phyloP scores from a whole-genome alignment of 2,329 filamentous ascomycete genomes.

The Trichoderma oligosporum region DNA sequence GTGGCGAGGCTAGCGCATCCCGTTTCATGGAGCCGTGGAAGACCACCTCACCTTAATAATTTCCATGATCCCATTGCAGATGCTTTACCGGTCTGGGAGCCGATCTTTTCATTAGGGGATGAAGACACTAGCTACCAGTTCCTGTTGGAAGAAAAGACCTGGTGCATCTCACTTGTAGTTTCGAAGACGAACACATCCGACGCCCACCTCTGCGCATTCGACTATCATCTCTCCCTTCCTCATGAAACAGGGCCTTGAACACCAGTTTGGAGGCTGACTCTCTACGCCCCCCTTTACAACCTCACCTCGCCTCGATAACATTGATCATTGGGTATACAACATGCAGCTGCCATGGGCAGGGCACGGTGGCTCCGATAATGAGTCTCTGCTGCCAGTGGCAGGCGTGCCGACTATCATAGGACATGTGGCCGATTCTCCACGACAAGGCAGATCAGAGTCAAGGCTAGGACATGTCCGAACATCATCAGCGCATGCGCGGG shows the following conservation, averaged over 20 bases:
- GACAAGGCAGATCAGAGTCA: constrained; percentile 28
- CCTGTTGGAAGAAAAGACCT: constrained; percentile 1
- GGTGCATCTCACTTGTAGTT: background rate
- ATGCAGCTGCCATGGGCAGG: constrained; percentile 41
- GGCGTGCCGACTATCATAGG: constrained; percentile 35
- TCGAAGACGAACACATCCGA: constrained; percentile 8
- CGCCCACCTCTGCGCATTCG: constrained; percentile 5
- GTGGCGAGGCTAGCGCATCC: constrained; percentile 16
- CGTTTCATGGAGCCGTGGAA: constrained; percentile 11
- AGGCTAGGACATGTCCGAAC: constrained; percentile 42
- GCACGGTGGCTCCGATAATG: constrained; percentile 31
- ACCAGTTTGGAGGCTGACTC: constrained; percentile 12
- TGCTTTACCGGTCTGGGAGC: constrained; percentile 10
- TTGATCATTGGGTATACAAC: constrained; percentile 23
- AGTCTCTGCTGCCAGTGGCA: constrained; percentile 35
- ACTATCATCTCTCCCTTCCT: background rate
- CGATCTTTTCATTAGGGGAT: constrained; percentile 13
- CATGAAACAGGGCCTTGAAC: constrained; percentile 16
- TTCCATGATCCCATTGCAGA: constrained; percentile 16
- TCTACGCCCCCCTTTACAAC: constrained; percentile 19
- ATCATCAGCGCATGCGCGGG: constrained; percentile 54
- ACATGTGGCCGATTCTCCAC: constrained; percentile 26
- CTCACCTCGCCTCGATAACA: too few relatives aligned
- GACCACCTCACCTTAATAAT: constrained; percentile 19
- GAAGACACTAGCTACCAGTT: constrained; percentile 1